Conservation (phyloP, 441 rosid species). For the Euphorbia schlechtendalii region DNA sequence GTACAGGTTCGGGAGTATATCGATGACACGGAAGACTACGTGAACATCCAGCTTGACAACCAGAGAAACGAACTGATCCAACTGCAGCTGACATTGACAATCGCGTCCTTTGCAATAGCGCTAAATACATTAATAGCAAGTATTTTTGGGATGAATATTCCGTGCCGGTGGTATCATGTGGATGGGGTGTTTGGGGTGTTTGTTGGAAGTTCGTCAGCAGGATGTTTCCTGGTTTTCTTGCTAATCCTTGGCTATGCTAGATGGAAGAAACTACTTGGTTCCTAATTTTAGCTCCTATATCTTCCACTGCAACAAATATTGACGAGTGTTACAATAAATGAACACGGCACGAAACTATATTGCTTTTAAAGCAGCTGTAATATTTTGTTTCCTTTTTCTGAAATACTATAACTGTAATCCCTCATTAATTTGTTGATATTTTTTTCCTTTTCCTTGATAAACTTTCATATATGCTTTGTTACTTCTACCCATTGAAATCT, state of each 20-base stretch:
- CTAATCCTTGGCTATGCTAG: constrained; percentile 78
- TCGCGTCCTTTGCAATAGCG: constrained; percentile 76
- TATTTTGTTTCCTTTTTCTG: too few relatives aligned
- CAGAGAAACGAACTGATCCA: constrained; percentile 93
- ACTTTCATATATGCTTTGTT: too few relatives aligned
- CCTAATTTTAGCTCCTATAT: constrained; percentile 23
- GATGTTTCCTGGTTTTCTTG: constrained; percentile 57
- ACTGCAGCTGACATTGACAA: constrained; percentile 73
- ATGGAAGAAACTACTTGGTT: constrained; percentile 90
- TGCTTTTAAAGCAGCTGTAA: neutral
- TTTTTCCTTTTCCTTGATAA: too few relatives aligned
- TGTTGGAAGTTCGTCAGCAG: constrained; percentile 19
- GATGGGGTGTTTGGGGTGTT: constrained; percentile 18
- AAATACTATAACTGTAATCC: too few relatives aligned
- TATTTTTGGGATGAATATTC: constrained; percentile 86
- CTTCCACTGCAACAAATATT: neutral
- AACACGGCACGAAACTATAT: neutral
- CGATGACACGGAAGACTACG: constrained; percentile 94
- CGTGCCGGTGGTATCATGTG: constrained; percentile 30
- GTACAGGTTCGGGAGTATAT: constrained; percentile 85
- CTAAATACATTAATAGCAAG: constrained; percentile 68
- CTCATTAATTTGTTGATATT: too few relatives aligned
- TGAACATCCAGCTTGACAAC: constrained; percentile 85
- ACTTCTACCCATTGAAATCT: too few relatives aligned
- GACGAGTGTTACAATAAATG: neutral